Evolutionary conservation across 2,329 filamentous ascomycete species (phyloP), one percentile per base, ranked within the genome.

Genomic region (Exophiala lecanii-corni): DNA sequence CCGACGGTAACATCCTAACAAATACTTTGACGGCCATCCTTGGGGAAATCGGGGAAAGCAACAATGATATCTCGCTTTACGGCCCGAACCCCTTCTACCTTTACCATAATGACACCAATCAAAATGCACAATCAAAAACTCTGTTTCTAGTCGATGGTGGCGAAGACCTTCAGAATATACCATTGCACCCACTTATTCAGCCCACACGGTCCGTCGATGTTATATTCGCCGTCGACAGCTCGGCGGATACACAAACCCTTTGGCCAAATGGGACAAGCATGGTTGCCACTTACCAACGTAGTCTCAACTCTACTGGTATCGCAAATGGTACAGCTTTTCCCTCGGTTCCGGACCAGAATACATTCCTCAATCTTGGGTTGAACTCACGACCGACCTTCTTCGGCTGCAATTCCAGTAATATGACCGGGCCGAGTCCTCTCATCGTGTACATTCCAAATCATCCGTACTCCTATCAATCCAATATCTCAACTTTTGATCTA

Each of bases 221-320:
- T 19, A 82, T 91, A 57, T 89, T 91, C 57, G 84, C 86, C 2
- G 69, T 89, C 30, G 86, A 92, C 60, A 80, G 79, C 4, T 87
- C 82, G 1, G 85, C 84, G 2, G 86, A 91, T 60, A 86, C 79
- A 0, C 64, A 61, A 1, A 71, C 70, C 35, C 73, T 69, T 62
- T 92, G 84, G 82, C 86, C 86, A 18, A 88, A 91, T 59, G 86
- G 85, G 16, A 84, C 83, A 0, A 70, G 84, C 0, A 67, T 91
- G 2, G 75, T 87, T 1, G 82, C 84, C 2, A 86, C 84, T 1
- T 91, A 86, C 59, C 64, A 82, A 51, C 81, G 85, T 36, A 80
- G 76, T 36, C 62, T 74, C 25, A 20, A 19, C n/a, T 62, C 73
- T 28, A 70, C 68, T 9, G 66, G 69, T 7, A 77, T 82, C 45